Evolutionary conservation across 1,284 basidiomycete species (phyloP), one percentile per base, ranked within the genome.

Genomic region (Malassezia furfur): DNA sequence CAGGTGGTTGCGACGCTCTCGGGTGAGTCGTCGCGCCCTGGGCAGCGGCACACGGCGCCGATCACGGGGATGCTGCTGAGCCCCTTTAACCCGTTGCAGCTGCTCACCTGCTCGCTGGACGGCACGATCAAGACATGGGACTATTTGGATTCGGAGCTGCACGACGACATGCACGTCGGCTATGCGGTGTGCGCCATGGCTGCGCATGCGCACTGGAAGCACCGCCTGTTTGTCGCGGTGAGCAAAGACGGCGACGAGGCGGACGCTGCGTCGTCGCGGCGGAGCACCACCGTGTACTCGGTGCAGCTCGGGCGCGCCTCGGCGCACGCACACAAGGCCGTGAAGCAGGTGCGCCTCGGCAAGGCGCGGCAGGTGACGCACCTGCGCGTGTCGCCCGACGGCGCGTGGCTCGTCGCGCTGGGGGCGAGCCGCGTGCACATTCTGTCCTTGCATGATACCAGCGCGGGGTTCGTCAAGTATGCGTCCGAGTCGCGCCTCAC

Each of bases 121-220:
- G 93, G 91, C 11, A 81, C 81, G 25, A 77, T 96, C 63, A 84
- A 88, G 73, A 78, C 93, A 11, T 96, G 93, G 93, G 90, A 96
- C 77, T 93, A 87, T 74, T 78, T 93, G 49, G 91, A 96, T 61
- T 91, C 85, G 1, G 79, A 81, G 3, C 77, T 94, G 14, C 78
- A 96, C 52, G 83, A 85, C 61, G 62, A 58, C 9, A 59, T 73
- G 40, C 60, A 67, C 45, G 52, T 73, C 40, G 80, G 80, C 39
- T 81, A 85, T 56, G 83, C 88, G 5, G 84, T 94, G 62, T 80
- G 83, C 53, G 81, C 83, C 63, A 77, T 91, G 61, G 83, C 84
- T 53, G 81, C 82, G 1, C 84, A 88, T 71, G 79, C 83, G 56
- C 79, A 78, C 55, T 81, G 83, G 73, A 82, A 80, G 63, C 84